Conservation (phyloP, 352 stramenopile genomes). For the Globisporangium rhizosaccharum region DNA sequence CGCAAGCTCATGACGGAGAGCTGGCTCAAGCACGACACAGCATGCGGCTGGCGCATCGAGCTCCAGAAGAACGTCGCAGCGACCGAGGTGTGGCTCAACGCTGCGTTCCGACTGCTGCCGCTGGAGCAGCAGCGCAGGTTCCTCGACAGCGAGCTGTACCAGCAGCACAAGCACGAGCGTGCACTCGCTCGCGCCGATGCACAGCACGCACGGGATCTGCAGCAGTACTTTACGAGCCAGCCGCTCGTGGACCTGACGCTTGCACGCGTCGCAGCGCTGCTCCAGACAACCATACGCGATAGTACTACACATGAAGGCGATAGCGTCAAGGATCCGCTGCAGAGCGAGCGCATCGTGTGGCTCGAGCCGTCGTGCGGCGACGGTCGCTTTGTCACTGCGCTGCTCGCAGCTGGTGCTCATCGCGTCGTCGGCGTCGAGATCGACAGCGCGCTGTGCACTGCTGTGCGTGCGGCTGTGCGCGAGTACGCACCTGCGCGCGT, state of each 20-base stretch:
- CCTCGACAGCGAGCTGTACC: slow-evolving; percentile 46
- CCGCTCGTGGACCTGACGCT: slow-evolving; percentile 41
- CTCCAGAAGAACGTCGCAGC: slow-evolving; percentile 52
- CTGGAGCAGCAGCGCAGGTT: slow-evolving; percentile 28
- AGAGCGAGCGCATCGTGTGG: slow-evolving; percentile 29
- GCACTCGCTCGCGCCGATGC: slow-evolving; percentile 15
- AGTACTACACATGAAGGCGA: background rate
- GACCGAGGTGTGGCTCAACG: slow-evolving; percentile 56
- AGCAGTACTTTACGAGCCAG: slow-evolving; percentile 68
- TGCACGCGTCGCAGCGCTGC: slow-evolving; percentile 14
- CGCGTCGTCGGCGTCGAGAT: slow-evolving; percentile 58
- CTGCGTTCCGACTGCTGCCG: slow-evolving; percentile 25
- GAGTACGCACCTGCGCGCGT: slow-evolving; percentile 10
- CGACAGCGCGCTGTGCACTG: slow-evolving; percentile 23
- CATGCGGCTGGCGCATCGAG: slow-evolving; percentile 47
- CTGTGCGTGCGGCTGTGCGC: slow-evolving; percentile 7
- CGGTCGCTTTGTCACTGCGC: slow-evolving; percentile 39
- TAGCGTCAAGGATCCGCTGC: background rate
- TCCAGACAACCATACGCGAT: slow-evolving; percentile 1
- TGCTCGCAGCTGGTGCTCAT: slow-evolving; percentile 33
- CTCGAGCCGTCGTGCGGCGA: slow-evolving; percentile 75
- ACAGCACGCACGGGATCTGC: slow-evolving; percentile 45
- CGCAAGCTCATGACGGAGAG: slow-evolving; percentile 45
- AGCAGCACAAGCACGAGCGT: slow-evolving; percentile 20
- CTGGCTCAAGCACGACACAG: slow-evolving; percentile 39